Percentiles rank a stretch among this genome's conserved stretches.
phyloP scores from a whole-genome alignment of 1,284 basidiomycete species.

The Fomitopsis betulina region DNA sequence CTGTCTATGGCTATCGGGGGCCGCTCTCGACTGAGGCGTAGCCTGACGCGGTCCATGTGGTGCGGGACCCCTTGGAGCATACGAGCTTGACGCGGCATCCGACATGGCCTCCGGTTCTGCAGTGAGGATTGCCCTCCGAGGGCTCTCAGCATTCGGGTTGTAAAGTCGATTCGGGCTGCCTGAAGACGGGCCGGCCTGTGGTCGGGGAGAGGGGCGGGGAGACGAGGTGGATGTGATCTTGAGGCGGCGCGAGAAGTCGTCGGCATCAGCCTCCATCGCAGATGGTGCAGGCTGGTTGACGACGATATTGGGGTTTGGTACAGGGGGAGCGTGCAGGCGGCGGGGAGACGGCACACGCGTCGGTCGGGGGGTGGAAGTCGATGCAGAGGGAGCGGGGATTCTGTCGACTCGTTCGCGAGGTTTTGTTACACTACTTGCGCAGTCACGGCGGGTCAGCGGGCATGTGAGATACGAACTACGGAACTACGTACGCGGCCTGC shows the following conservation, averaged over 20 bases:
- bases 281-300: conserved; percentile 33
- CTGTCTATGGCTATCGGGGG: conserved; percentile 41
- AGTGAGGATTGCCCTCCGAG: conserved; percentile 50
- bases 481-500: conserved; percentile 48
- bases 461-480: background rate
- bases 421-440: conserved; percentile 37
- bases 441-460: conserved; percentile 1
- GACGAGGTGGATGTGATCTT: conserved; percentile 52
- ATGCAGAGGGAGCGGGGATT: conserved; percentile 23
- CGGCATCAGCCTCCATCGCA: conserved; percentile 49
- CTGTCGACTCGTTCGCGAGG: conserved; percentile 46
- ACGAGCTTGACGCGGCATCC: conserved; percentile 48
- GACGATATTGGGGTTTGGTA: conserved; percentile 29
- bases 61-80: conserved; percentile 37
- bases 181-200: conserved; percentile 20
- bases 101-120: conserved; percentile 59
- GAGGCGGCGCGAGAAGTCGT: conserved; percentile 60
- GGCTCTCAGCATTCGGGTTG: conserved; percentile 68
- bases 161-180: conserved; percentile 52
- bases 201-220: conserved; percentile 22
- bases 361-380: conserved; percentile 23
- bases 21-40: conserved; percentile 31
- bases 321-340: conserved; percentile 22
- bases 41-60: conserved; percentile 21
- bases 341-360: conserved; percentile 27